These are phyloP conservation scores for Mycosphaerella arachidis DNA, from an alignment of 2,329 filamentous ascomycete species.

Conservation along the genomic window DNA sequence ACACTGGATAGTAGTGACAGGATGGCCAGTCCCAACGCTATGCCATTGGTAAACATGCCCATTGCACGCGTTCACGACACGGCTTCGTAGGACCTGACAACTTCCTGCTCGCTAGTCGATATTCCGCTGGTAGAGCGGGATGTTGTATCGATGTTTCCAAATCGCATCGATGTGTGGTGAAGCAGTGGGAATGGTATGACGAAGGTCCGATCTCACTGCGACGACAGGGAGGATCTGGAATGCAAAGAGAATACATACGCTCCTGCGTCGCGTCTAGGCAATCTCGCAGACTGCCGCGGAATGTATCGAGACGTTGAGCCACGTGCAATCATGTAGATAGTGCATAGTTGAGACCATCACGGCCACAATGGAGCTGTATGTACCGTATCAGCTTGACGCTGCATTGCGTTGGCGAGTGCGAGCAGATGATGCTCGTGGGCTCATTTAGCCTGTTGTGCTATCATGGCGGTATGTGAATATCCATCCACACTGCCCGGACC, in stretches of 20 bases:
- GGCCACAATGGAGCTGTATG: too few species aligned
- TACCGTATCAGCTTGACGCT: too few species aligned
- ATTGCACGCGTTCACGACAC: not conserved
- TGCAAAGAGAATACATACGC: not conserved
- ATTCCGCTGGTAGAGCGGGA: not conserved
- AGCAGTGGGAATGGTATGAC: not conserved
- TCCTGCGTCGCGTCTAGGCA: not conserved
- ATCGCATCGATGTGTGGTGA: not conserved
- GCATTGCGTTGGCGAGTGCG: too few species aligned
- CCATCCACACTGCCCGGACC: too few species aligned
- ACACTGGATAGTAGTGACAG: constrained; percentile 14
- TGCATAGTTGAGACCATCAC: not conserved
- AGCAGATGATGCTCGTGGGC: too few species aligned
- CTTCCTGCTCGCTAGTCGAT: not conserved
- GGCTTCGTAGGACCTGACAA: not conserved
- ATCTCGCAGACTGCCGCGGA: constrained; percentile 1
- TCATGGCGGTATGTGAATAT: too few species aligned
- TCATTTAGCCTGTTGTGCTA: too few species aligned
- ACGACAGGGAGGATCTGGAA: not conserved
- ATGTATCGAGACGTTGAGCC: not conserved
- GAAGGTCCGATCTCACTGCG: not conserved
- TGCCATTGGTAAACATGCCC: constrained; percentile 14
- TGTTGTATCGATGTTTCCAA: not conserved
- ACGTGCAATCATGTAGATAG: too few species aligned
- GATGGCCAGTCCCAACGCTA: constrained; percentile 6